These are phyloP conservation scores for Zostera marina DNA, from an alignment of 116 monocot genomes.

Conservation along the genomic window DNA sequence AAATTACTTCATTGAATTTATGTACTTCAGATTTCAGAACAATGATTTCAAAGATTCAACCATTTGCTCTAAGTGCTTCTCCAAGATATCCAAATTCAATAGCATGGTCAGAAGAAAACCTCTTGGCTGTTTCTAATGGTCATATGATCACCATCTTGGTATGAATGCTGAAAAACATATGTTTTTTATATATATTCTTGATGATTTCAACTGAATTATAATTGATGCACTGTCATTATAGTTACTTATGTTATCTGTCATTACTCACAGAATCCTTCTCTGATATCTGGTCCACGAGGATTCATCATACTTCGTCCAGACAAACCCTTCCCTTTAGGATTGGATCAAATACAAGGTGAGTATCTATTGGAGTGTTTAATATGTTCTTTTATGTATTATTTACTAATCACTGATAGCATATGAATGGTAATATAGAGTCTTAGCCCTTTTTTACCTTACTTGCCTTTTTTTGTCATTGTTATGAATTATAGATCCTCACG, in stretches of 20 bases:
- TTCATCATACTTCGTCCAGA: slow-evolving; percentile 35
- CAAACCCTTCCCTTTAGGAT: slow-evolving; percentile 47
- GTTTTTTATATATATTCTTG: not conserved
- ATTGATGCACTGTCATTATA: not conserved
- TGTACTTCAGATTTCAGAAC: too few relatives aligned
- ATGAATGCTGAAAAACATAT: not conserved
- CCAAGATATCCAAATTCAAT: slow-evolving; percentile 73
- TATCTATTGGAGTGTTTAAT: not conserved
- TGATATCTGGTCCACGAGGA: slow-evolving; percentile 38
- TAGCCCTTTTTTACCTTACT: not conserved
- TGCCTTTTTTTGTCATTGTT: not conserved
- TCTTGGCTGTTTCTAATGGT: slow-evolving; percentile 66
- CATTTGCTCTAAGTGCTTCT: slow-evolving; percentile 38
- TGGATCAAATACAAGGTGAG: slow-evolving; percentile 49
- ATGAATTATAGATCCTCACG: slow-evolving; percentile 36
- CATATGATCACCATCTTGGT: slow-evolving; percentile 73
- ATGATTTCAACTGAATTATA: not conserved
- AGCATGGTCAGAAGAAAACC: slow-evolving; percentile 79
- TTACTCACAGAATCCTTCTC: slow-evolving; percentile 52
- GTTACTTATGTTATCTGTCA: not conserved
- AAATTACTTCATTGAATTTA: too few relatives aligned
- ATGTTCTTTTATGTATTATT: not conserved
- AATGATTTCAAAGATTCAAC: slow-evolving; percentile 30
- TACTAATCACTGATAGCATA: not conserved
- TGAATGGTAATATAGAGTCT: not conserved